phyloP scores from a whole-genome alignment of 495 filamentous ascomycete genomes.

The Daldinia bambusicola region DNA sequence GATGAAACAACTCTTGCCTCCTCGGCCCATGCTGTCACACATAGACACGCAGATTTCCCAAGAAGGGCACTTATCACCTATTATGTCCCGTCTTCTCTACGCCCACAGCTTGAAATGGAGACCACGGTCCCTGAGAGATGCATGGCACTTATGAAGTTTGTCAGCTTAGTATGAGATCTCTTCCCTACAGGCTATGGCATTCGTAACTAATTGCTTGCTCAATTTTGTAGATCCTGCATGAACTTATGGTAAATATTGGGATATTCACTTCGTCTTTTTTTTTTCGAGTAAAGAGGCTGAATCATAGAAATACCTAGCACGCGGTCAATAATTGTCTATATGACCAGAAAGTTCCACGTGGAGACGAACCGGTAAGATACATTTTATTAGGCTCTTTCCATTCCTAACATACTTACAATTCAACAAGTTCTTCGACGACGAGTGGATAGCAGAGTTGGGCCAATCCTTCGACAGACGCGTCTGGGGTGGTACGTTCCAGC shows the following conservation, averaged over 20 bases:
- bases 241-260: slow-evolving; percentile 8
- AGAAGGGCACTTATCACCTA: background rate
- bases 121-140: slow-evolving; percentile 6
- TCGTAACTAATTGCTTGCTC: background rate
- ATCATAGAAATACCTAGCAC: slow-evolving; percentile 6
- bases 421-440: slow-evolving; percentile 9
- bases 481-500: background rate
- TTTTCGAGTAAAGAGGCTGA: background rate
- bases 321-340: background rate
- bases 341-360: background rate
- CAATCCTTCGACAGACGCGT: background rate
- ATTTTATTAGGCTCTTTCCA: background rate
- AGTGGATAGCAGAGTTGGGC: slow-evolving; percentile 17
- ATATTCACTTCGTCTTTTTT: background rate
- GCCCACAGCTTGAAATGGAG: background rate
- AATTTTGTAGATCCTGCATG: slow-evolving; percentile 11
- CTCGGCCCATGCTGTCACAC: background rate
- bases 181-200: background rate
- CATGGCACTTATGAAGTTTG: background rate
- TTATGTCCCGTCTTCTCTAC: background rate
- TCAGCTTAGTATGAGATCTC: background rate
- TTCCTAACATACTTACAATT: background rate
- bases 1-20: background rate
- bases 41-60: no score
- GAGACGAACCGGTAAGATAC: slow-evolving; percentile 17